These are phyloP conservation scores for Aspergillus carlsbadensis DNA, from an alignment of 495 filamentous ascomycete genomes.

Conservation along the genomic window DNA sequence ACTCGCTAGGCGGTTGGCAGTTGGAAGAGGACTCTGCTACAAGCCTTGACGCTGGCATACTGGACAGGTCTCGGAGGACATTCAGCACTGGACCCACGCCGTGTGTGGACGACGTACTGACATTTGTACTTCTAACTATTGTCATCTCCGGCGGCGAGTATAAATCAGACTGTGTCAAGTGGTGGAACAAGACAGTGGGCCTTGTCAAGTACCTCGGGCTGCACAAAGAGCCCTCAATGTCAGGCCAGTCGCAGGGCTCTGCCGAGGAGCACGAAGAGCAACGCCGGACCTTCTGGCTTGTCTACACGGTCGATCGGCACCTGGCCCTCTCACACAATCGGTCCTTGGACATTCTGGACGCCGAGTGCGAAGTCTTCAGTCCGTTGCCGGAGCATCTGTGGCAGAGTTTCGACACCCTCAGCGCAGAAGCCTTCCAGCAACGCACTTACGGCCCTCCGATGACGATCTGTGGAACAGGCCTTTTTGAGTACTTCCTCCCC, in stretches of 20 bases:
- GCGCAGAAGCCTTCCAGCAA: constrained; percentile 21
- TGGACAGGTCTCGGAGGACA: too few species aligned
- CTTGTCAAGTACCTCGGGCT: constrained; percentile 8
- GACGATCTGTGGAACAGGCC: constrained; percentile 25
- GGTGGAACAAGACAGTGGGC: constrained; percentile 30
- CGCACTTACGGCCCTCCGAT: constrained; percentile 28
- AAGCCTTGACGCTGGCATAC: background rate
- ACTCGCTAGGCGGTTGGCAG: background rate
- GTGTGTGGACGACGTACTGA: constrained; percentile 27
- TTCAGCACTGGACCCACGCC: too few species aligned
- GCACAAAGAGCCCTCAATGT: constrained; percentile 3
- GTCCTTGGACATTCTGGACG: constrained; percentile 44
- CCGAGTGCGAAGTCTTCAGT: constrained; percentile 38
- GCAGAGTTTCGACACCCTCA: constrained; percentile 30
- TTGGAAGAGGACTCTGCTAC: background rate
- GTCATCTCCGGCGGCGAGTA: constrained; percentile 32
- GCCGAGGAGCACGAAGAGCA: constrained; percentile 47
- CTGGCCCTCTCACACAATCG: constrained; percentile 51
- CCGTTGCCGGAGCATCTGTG: constrained; percentile 34
- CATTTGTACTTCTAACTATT: constrained; percentile 26
- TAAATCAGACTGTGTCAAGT: constrained; percentile 33
- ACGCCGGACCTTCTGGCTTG: constrained; percentile 50
- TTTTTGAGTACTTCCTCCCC: constrained; percentile 82
- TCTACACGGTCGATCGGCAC: constrained; percentile 51
- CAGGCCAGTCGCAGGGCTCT: background rate